These are phyloP conservation scores for Penicillium sp. DNA, from an alignment of 2,329 filamentous ascomycete species.

Conservation along the genomic window DNA sequence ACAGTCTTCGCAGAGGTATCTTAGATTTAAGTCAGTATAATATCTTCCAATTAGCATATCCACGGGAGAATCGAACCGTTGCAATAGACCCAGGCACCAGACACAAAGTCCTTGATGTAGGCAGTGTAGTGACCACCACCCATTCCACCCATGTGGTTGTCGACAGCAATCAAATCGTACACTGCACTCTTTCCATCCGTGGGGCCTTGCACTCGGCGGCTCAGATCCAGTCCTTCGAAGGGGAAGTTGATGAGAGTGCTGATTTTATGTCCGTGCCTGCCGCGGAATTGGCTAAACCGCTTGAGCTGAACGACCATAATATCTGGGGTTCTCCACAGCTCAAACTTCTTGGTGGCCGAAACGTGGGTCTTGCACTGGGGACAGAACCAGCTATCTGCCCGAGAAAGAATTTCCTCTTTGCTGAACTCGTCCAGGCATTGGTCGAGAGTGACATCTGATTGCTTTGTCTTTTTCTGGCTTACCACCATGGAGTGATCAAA, in stretches of 20 bases:
- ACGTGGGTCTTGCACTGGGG: slow-evolving; percentile 92
- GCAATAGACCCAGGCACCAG: slow-evolving; percentile 90
- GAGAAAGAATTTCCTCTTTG: slow-evolving; percentile 87
- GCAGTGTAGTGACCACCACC: slow-evolving; percentile 97
- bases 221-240: slow-evolving; percentile 80
- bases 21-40: slow-evolving; percentile 50
- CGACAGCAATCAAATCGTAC: slow-evolving; percentile 92
- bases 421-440: slow-evolving; percentile 95
- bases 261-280: slow-evolving; percentile 76
- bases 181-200: slow-evolving; percentile 78
- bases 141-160: slow-evolving; percentile 91
- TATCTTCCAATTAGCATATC: neutral
- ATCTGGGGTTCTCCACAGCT: slow-evolving; percentile 94
- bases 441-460: slow-evolving; percentile 74
- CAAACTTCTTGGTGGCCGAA: slow-evolving; percentile 91
- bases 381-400: slow-evolving; percentile 97
- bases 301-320: slow-evolving; percentile 94
- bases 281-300: slow-evolving; percentile 74
- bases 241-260: slow-evolving; percentile 91
- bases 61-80: slow-evolving; percentile 64
- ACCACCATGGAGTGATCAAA: slow-evolving; percentile 61
- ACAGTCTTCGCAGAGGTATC: slow-evolving; percentile 68
- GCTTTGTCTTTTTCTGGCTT: slow-evolving; percentile 61
- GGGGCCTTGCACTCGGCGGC: slow-evolving; percentile 71
- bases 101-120: slow-evolving; percentile 86